phyloP scores from a whole-genome alignment of 2,329 filamentous ascomycete species.

The Hypomyces perniciosus region DNA sequence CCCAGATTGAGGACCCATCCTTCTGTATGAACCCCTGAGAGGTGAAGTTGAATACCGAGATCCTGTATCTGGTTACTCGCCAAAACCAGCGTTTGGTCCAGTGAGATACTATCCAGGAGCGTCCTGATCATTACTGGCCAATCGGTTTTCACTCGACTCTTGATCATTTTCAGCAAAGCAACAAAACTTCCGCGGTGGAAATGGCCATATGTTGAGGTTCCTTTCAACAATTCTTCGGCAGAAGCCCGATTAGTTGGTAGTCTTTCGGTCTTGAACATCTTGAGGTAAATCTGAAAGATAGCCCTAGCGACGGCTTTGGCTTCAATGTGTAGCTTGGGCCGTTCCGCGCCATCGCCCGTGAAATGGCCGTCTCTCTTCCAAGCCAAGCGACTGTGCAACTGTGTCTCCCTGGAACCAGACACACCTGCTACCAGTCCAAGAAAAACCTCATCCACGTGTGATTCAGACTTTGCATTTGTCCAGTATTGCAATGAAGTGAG shows the following conservation, averaged over 20 bases:
- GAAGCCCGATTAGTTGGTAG: slow-evolving; percentile 10
- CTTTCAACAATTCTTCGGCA: neutral
- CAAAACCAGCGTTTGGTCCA: slow-evolving; percentile 25
- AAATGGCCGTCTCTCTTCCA: slow-evolving; percentile 33
- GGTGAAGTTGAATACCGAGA: slow-evolving; percentile 30
- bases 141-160: slow-evolving; percentile 29
- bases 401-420: slow-evolving; percentile 12
- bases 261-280: slow-evolving; percentile 40
- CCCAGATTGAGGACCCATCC: slow-evolving; percentile 22
- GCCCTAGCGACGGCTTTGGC: slow-evolving; percentile 31
- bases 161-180: slow-evolving; percentile 33
- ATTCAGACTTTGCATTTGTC: slow-evolving; percentile 40
- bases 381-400: slow-evolving; percentile 25
- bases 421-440: slow-evolving; percentile 18
- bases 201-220: slow-evolving; percentile 19
- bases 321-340: slow-evolving; percentile 28
- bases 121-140: slow-evolving; percentile 25
- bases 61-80: slow-evolving; percentile 31
- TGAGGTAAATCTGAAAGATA: slow-evolving; percentile 36
- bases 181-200: slow-evolving; percentile 36
- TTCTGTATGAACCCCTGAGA: slow-evolving; percentile 28
- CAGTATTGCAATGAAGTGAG: slow-evolving; percentile 44
- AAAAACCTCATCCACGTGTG: slow-evolving; percentile 35
- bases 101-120: slow-evolving; percentile 25
- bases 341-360: slow-evolving; percentile 16